Percentiles rank a stretch among this genome's conserved stretches.
These are phyloP conservation scores for Sideroxylon spinosum DNA, from an alignment of 179 eudicot species.

Conservation along the genomic window DNA sequence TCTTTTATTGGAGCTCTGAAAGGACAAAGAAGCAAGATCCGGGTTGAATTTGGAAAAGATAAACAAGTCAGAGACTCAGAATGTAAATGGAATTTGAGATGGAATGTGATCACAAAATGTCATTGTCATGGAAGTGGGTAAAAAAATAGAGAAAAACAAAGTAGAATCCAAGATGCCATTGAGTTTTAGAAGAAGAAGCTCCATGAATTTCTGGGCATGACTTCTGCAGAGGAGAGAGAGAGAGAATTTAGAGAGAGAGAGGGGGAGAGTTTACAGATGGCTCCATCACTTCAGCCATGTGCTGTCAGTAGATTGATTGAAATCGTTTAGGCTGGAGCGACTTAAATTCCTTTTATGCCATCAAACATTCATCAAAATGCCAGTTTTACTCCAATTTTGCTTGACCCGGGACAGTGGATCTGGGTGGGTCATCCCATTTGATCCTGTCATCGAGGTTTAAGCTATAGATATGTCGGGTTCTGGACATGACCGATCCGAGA, in stretches of 20 bases:
- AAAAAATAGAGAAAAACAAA: not conserved
- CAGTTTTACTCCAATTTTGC: conserved; percentile 2
- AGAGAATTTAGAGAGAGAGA: too few relatives aligned
- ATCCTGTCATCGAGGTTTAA: not conserved
- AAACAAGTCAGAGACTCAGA: not conserved
- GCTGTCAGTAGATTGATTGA: not conserved
- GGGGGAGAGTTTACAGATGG: not conserved
- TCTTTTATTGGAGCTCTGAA: too few relatives aligned
- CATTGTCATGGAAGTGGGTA: not conserved
- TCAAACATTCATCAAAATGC: not conserved
- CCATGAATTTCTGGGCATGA: not conserved
- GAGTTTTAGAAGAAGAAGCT: not conserved
- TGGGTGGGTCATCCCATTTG: not conserved
- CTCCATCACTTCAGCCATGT: not conserved
- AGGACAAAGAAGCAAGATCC: conserved; percentile 3
- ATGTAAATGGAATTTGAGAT: not conserved
- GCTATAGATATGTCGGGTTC: not conserved
- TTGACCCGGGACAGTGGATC: not conserved
- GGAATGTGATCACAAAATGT: not conserved
- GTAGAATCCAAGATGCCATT: not conserved
- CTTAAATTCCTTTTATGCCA: not conserved
- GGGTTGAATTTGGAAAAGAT: not conserved
- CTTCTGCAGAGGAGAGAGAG: not conserved
- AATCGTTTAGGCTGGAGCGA: not conserved
- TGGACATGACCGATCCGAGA: not conserved